Base-by-base conservation (phyloP, 139 green algal species). In the Pseudopediastrum boryanum region DNA sequence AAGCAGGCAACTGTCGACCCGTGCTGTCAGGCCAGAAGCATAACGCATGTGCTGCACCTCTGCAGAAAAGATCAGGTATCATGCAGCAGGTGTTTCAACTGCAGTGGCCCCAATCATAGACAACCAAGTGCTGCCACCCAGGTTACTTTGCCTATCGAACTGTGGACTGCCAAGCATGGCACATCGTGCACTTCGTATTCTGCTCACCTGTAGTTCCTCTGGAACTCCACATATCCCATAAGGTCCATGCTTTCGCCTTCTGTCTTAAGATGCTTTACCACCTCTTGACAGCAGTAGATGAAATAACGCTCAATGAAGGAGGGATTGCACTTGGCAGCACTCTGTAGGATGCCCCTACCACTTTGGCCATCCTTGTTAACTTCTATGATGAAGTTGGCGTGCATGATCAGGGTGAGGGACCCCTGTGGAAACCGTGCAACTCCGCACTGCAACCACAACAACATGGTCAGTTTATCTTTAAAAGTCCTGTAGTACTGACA, bases 181-280 rank as follows among this genome's bases (percentile, higher is more conserved):
- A n/a, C n/a, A n/a, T n/a, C n/a, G n/a, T n/a, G n/a, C n/a, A n/a
- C n/a, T n/a, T n/a, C n/a, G n/a, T n/a, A n/a, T n/a, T n/a, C n/a
- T n/a, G n/a, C n/a, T 29, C 50, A 77, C 69, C 69, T 67, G 70
- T 78, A 78, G 52, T 78, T 67, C 36, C 61, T 70, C 48, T 83
- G 76, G 63, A 78, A 86, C 71, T 88, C 79, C 3, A 83, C 68
- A 44, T 89, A 89, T 41, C 64, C 63, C 68, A 86, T 63, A 51
- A 89, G 65, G 46, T 89, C 84, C 27, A 84, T 10, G 42, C 56
- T 61, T 10, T 71, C 73, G 21, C 69, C 6, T 38, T 77, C 70
- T 10, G 21, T 62, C 27, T 78, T 78, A 4, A 76, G 51, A 8
- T 19, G 2, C 51, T 78, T 78, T 21, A 38, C 36, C 12, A 78